Base-by-base conservation (phyloP, 148 eudicot genomes). In the Rhododendron henanense region DNA sequence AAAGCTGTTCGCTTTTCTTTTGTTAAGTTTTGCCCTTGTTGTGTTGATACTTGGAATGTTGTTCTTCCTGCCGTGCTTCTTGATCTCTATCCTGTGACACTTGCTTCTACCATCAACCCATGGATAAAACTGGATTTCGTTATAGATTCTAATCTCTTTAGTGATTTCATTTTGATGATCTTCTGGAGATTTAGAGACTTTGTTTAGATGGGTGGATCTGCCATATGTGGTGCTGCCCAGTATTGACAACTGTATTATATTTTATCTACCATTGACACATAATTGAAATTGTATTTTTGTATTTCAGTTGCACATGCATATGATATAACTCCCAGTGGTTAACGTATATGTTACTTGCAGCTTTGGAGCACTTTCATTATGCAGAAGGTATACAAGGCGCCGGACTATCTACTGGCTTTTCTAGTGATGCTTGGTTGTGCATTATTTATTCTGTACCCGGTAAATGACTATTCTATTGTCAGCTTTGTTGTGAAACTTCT, bases 291-390 rank as follows among this genome's bases (percentile, higher is more conserved):
- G n/a, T 33, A 6, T 10, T 21, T 67, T 25, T 16, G 0, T 14
- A 21, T 21, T 41, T 23, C n/a, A 7, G 37, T 31, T 71, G 16
- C 41, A 31, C 19, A 31, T 33, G 76, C 76, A 4, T 13, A 14
- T 28, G 39, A 67, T 69, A 31, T 31, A 73, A 55, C 81, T 86
- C 59, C 35, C 28, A 21, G 63, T 33, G 11, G 63, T 83, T 10
- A 21, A 57, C 1, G 47, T 80, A 10, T 51, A 11, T 53, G 53
- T 83, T 61, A 21, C 19, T 65, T 88, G 88, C 94, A 97, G 99
- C 81, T 95, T 77, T 97, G 99, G 99, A 96, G 98, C 87, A 91
- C 98, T 69, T 31, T 93, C 78, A 97, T 97, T 47, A 95, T 97
- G 99, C 98, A 93, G 89, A 95, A 97, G 91, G 92, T 87, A 86